Base-by-base conservation (phyloP, 2,329 filamentous ascomycete genomes). In the Trichophyton schoenleinii region DNA sequence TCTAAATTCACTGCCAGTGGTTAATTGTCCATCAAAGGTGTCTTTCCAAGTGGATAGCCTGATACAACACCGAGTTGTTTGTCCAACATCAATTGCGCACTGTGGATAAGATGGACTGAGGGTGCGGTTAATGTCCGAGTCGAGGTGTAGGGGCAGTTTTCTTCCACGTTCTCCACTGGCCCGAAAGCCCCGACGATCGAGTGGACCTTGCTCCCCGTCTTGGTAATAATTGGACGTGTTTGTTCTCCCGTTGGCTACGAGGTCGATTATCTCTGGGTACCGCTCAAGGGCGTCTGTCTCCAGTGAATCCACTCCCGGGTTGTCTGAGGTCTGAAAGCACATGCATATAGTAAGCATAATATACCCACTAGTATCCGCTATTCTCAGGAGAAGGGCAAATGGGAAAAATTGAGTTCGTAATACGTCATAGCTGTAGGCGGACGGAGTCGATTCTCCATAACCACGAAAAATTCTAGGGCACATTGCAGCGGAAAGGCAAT, bases 391-490 rank as follows among this genome's bases (percentile, higher is more conserved):
- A 38, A 25, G 11, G 13, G 20, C 25, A 25, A 20, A 28, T 36
- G 28, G 25, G 52, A 36, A 36, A 31, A 55, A 38, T 55, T 55
- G 52, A 55, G 52, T 55, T 55, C 52, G 18, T 7, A n/a, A 55
- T 36, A 55, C 52, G 52, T 55, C 52, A 55, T 55, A 36, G 20
- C 11, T 15, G 52, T 55, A 28, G 52, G 52, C 13, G 28, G 52
- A 55, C 18, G 52, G 52, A 55, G 52, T 36, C 52, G 52, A 55
- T 55, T 55, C 52, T 55, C 52, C 52, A 55, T 55, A 38, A 55
- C 52, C 28, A 55, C 52, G 52, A 55, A 55, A 53, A 55, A 55
- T 55, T 55, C 52, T 55, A 55, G 52, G 52, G 52, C 22, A 36
- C 15, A 55, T 36, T 36, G 15, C 15, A 55, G 52, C 6, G 15